Conservation (phyloP, 495 filamentous ascomycete genomes). For the Aspergillus coremiiformis region DNA sequence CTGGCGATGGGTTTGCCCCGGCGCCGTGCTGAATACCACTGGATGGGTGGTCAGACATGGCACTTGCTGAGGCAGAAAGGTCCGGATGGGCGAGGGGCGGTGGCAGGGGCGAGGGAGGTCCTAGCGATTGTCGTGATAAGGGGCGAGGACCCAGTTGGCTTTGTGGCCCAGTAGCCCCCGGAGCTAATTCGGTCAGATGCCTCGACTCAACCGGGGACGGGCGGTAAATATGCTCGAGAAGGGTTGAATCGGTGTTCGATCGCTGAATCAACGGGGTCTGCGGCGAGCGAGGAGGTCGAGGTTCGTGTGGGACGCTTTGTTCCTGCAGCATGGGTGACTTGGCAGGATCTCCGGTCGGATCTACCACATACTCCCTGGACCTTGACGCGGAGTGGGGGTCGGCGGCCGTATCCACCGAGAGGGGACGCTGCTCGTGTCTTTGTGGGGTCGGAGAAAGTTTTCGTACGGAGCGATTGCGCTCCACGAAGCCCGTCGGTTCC, state of each 20-base stretch:
- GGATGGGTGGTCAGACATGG: slow-evolving; percentile 27
- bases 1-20: slow-evolving; percentile 7
- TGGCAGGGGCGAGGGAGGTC: slow-evolving; percentile 29
- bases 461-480: slow-evolving; percentile 16
- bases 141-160: slow-evolving; percentile 28
- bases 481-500: slow-evolving; percentile 10
- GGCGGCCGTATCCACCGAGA: slow-evolving; percentile 10
- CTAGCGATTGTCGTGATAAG: slow-evolving; percentile 55
- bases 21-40: slow-evolving; percentile 12
- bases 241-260: slow-evolving; percentile 24
- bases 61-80: slow-evolving; percentile 9
- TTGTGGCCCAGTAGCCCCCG: slow-evolving; percentile 11
- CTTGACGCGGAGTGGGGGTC: slow-evolving; percentile 1
- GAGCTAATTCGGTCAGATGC: slow-evolving; percentile 24
- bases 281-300: slow-evolving; percentile 13
- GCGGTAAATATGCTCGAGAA: slow-evolving; percentile 40
- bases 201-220: slow-evolving; percentile 22
- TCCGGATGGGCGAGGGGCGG: slow-evolving; percentile 20
- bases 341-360: not conserved
- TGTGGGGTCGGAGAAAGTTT: slow-evolving; percentile 2
- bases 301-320: slow-evolving; percentile 7
- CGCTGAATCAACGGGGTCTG: slow-evolving; percentile 18
- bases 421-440: slow-evolving; percentile 8
- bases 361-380: slow-evolving; percentile 10
- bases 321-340: slow-evolving; percentile 18